Evolutionary conservation across 352 stramenopile genomes (phyloP).

Genomic region (Thalassiosira mediterranea): DNA sequence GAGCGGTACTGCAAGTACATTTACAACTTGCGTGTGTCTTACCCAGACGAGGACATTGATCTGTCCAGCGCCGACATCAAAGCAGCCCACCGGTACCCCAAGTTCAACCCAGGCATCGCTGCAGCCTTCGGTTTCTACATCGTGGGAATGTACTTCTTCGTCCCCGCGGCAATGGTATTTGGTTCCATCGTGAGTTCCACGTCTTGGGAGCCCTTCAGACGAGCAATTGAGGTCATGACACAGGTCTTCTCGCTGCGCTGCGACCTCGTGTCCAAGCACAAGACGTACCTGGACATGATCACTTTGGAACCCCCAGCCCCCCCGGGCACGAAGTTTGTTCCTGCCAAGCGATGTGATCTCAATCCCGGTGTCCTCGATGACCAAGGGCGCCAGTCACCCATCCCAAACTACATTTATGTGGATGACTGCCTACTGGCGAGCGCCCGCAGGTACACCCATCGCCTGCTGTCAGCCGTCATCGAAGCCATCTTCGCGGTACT

Average conservation of each 20-base stretch:
- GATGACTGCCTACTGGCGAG: constrained; percentile 10
- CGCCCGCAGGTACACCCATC: not conserved
- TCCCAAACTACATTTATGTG: constrained; percentile 14
- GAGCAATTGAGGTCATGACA: constrained; percentile 20
- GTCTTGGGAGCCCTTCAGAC: constrained; percentile 34
- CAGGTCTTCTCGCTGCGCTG: not conserved
- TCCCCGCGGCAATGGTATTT: constrained; percentile 46
- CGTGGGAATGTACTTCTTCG: not conserved
- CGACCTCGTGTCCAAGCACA: constrained; percentile 9
- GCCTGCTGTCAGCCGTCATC: constrained; percentile 1
- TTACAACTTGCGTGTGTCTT: constrained; percentile 27
- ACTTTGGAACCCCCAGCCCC: not conserved
- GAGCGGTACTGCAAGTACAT: constrained; percentile 6
- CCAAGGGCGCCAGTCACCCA: not conserved
- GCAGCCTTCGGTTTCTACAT: constrained; percentile 40
- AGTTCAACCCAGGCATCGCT: constrained; percentile 22
- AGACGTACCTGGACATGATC: constrained; percentile 25
- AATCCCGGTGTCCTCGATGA: constrained; percentile 5
- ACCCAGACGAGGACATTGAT: constrained; percentile 4
- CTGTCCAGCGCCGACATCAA: constrained; percentile 19
- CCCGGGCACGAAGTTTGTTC: constrained; percentile 1
- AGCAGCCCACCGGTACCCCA: constrained; percentile 25
- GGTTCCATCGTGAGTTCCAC: constrained; percentile 11
- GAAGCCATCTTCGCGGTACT: constrained; percentile 21
- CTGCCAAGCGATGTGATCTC: not conserved